These are phyloP conservation scores for Penicillium dipodomyicola DNA, from an alignment of 495 filamentous ascomycete species.

Conservation along the genomic window DNA sequence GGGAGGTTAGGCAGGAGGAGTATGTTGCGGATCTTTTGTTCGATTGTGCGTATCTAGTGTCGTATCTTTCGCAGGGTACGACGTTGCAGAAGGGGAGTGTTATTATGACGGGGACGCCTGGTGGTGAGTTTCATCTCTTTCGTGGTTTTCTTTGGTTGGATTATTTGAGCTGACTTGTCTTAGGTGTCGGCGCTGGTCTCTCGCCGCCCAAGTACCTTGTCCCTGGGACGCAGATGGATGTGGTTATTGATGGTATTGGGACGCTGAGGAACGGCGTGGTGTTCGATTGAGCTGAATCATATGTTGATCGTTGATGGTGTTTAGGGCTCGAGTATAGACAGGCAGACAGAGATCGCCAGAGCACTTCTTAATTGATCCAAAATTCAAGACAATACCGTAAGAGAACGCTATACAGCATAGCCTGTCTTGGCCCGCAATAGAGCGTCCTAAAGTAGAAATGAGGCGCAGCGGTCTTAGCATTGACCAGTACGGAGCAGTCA, in stretches of 20 bases:
- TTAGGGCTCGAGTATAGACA: not conserved
- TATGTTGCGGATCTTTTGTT: conserved; percentile 70
- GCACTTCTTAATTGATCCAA: not conserved
- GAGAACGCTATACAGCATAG: not conserved
- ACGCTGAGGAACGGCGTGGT: conserved; percentile 35
- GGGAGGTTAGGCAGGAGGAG: conserved; percentile 60
- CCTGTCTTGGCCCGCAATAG: not conserved
- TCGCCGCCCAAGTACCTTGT: conserved; percentile 35
- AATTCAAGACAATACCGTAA: not conserved
- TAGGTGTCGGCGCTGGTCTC: conserved; percentile 34
- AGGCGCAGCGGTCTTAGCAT: conserved; percentile 9
- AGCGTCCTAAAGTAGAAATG: not conserved
- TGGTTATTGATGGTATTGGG: conserved; percentile 34
- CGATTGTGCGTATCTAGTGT: conserved; percentile 61
- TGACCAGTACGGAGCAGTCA: not conserved
- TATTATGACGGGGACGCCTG: conserved; percentile 70
- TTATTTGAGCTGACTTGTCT: not conserved
- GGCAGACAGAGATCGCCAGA: not conserved
- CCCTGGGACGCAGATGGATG: conserved; percentile 41
- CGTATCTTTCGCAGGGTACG: conserved; percentile 66
- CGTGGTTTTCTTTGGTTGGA: not conserved
- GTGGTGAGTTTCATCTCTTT: conserved; percentile 21
- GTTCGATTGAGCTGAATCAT: conserved; percentile 13
- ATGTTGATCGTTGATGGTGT: not conserved
- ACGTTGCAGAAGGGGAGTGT: conserved; percentile 71